Evolutionary conservation across 2,329 filamentous ascomycete genomes (phyloP), one percentile per base, ranked within the genome.

Genomic region (Balansia obtecta): DNA sequence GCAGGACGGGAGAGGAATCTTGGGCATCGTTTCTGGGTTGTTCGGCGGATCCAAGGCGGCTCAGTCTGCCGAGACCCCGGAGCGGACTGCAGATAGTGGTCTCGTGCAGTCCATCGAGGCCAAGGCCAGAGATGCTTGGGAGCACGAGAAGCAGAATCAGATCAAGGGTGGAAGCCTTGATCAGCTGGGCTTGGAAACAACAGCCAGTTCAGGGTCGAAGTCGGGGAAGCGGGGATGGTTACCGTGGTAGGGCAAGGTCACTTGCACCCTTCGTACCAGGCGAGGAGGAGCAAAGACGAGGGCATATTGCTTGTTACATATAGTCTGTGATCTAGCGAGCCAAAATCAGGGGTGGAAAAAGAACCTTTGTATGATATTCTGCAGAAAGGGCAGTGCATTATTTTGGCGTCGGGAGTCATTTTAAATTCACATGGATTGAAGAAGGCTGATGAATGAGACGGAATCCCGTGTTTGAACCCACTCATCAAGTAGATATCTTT

Each of bases 61-160:
- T 12, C 45, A 38, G 22, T 49, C 51, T 15, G 18, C 48, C 13
- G 18, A 53, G 12, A 55, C 60, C 42, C 58, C 58, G 40, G 57
- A 57, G 50, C 53, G 38, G 38, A 41, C 22, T 16, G 34, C 53
- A 15, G 44, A 55, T n/a, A 55, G 49, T 27, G 55, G 55, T 32
- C 46, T 57, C 5, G 52, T 57, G 33, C 59, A 56, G 40, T 58
- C 60, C 1, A 58, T 64, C 39, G 59, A 60, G 55, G 61, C 68
- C 34, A 70, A 71, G 61, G 70, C 70, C 34, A 67, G 65, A 51
- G 64, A 61, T 16, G 73, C 68, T 1, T 71, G 75, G 55, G 72
- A 76, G 52, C 60, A 65, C 40, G 76, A 79, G 63, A 70, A 69
- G 55, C 68, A 73, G 55, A 74, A 72, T 53, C 74, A 79, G 66